Percentiles rank a stretch among this genome's conserved stretches.
Conservation (phyloP, 768 basidiomycete species). For the Rhizopogon vinicolor region DNA sequence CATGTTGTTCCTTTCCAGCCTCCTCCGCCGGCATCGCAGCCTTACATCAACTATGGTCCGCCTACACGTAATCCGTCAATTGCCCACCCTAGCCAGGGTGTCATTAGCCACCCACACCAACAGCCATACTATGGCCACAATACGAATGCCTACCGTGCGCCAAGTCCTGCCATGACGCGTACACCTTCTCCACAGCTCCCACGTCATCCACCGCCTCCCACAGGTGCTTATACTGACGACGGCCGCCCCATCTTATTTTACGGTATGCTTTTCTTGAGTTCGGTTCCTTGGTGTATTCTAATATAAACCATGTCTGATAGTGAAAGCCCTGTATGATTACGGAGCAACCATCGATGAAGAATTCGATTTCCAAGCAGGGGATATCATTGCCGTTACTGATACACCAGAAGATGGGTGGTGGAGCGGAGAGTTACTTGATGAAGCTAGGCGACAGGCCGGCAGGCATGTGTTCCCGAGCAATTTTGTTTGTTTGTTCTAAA, state of each 20-base stretch:
- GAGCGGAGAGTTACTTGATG: conserved; percentile 85
- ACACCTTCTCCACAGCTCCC: conserved; percentile 50
- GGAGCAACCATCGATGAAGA: conserved; percentile 83
- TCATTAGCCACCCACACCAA: conserved; percentile 26
- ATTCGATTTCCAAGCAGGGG: conserved; percentile 93
- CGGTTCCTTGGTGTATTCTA: conserved; percentile 5
- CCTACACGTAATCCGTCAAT: conserved; percentile 5
- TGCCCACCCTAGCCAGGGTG: conserved; percentile 10
- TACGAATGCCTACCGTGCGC: conserved; percentile 32
- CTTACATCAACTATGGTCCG: conserved; percentile 7
- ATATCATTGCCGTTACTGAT: conserved; percentile 92
- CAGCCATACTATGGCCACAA: conserved; percentile 16
- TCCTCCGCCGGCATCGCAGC: conserved; percentile 5
- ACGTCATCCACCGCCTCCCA: conserved; percentile 43
- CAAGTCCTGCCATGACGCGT: conserved; percentile 38
- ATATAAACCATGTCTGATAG: conserved; percentile 33
- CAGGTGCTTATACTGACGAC: conserved; percentile 76
- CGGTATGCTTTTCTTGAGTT: conserved; percentile 45
- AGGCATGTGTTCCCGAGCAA: conserved; percentile 85
- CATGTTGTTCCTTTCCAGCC: conserved; percentile 14
- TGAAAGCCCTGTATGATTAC: conserved; percentile 90
- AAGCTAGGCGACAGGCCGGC: conserved; percentile 63
- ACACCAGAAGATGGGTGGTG: conserved; percentile 99
- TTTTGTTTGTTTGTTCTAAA: conserved; percentile 75
- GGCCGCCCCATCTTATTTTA: conserved; percentile 85